Conservation (phyloP, 768 basidiomycete genomes). For the Pleurotus salmoneostramineus region DNA sequence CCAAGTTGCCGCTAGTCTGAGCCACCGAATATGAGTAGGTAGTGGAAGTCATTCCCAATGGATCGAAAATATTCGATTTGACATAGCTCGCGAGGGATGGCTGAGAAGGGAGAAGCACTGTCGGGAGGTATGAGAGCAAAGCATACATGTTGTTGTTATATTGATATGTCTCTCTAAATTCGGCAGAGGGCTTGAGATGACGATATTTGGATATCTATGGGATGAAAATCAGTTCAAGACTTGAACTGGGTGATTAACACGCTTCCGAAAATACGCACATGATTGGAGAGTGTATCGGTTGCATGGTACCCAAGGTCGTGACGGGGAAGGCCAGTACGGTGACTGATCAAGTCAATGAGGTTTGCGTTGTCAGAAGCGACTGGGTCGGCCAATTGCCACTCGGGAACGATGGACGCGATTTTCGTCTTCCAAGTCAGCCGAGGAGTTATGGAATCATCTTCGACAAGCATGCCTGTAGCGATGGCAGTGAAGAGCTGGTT, state of each 20-base stretch:
- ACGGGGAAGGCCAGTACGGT: slow-evolving; percentile 23
- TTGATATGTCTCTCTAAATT: slow-evolving; percentile 20
- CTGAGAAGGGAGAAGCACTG: slow-evolving; percentile 12
- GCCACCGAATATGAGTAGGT: slow-evolving; percentile 23
- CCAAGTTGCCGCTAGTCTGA: slow-evolving; percentile 19
- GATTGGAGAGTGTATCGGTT: slow-evolving; percentile 5
- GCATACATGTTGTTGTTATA: slow-evolving; percentile 25
- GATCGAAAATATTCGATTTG: slow-evolving; percentile 21
- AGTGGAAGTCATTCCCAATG: slow-evolving; percentile 21
- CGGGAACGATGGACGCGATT: slow-evolving; percentile 19
- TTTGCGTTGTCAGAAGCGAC: slow-evolving; percentile 17
- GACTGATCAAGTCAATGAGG: slow-evolving; percentile 21
- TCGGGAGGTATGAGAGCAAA: slow-evolving; percentile 19
- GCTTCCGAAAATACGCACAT: slow-evolving; percentile 11
- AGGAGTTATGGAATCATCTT: slow-evolving; percentile 20
- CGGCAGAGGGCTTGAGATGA: slow-evolving; percentile 17
- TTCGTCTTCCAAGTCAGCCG: slow-evolving; percentile 21
- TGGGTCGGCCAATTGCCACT: slow-evolving; percentile 20
- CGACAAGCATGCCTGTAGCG: slow-evolving; percentile 22
- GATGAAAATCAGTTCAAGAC: neutral
- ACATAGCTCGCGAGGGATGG: slow-evolving; percentile 20
- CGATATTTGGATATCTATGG: slow-evolving; percentile 15
- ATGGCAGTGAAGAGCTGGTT: slow-evolving; percentile 21
- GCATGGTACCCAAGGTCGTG: slow-evolving; percentile 15
- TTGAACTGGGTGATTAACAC: neutral